These are phyloP conservation scores for Scheffersomyces lignosus DNA, from an alignment of 805 yeast species.

Conservation along the genomic window DNA sequence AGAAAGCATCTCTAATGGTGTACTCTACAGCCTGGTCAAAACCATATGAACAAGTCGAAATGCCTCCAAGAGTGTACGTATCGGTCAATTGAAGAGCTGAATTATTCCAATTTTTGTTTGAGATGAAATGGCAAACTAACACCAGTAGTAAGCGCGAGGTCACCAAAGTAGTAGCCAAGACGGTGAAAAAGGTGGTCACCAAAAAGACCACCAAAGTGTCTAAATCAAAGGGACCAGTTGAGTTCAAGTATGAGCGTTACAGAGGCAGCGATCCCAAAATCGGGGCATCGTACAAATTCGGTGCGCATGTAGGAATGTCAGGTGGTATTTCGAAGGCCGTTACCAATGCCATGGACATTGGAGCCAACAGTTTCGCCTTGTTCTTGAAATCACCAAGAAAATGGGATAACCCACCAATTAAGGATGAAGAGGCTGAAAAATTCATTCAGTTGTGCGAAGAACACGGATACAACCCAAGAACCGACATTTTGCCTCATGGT, in stretches of 20 bases:
- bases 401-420: slow-evolving; percentile 83
- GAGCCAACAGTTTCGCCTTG: slow-evolving; percentile 83
- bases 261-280: too few species aligned
- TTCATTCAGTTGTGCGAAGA: slow-evolving; percentile 65
- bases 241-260: slow-evolving; percentile 37
- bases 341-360: slow-evolving; percentile 52
- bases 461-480: slow-evolving; percentile 67
- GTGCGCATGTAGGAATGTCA: slow-evolving; percentile 84
- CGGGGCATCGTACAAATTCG: slow-evolving; percentile 68
- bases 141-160: neutral
- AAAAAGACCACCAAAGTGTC: neutral
- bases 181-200: neutral
- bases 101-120: too few species aligned
- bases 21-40: too few species aligned
- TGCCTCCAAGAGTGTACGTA: too few species aligned
- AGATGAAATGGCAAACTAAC: too few species aligned
- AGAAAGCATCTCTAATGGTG: too few species aligned
- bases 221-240: slow-evolving; percentile 6
- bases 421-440: slow-evolving; percentile 62
- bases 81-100: too few species aligned
- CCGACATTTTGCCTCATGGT: slow-evolving; percentile 91
- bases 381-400: slow-evolving; percentile 87
- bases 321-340: slow-evolving; percentile 82
- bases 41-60: too few species aligned
- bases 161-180: neutral